Conservation (phyloP, 148 eudicot genomes). For the Salicornia ramosissima region DNA sequence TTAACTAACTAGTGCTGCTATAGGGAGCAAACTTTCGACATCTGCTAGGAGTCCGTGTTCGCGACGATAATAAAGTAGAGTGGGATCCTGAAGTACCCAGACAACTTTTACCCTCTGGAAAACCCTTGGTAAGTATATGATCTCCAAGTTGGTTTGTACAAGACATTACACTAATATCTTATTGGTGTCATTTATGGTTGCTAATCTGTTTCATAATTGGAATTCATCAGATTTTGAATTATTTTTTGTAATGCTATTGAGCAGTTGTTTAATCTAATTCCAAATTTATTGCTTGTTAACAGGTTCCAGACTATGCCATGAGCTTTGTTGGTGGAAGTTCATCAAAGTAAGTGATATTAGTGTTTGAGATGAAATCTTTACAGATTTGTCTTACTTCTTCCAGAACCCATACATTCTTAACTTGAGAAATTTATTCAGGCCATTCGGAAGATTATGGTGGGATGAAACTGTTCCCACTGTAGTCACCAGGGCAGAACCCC, state of each 20-base stretch:
- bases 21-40: slow-evolving; percentile 87
- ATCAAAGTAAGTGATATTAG: slow-evolving; percentile 47
- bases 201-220: neutral
- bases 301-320: slow-evolving; percentile 90
- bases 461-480: slow-evolving; percentile 84
- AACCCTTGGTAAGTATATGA: slow-evolving; percentile 55
- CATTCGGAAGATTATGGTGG: slow-evolving; percentile 87
- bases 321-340: slow-evolving; percentile 54
- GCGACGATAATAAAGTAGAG: slow-evolving; percentile 49
- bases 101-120: slow-evolving; percentile 47
- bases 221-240: neutral
- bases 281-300: slow-evolving; percentile 7
- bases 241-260: no score
- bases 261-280: neutral
- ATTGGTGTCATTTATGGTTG: neutral
- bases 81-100: slow-evolving; percentile 58
- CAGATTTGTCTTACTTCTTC: neutral
- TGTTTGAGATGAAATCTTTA: neutral
- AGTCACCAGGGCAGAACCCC: slow-evolving; percentile 85
- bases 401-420: neutral
- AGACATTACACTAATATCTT: neutral
- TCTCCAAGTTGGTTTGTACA: neutral
- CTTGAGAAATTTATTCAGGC: slow-evolving; percentile 35
- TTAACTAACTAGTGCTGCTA: neutral
- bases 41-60: slow-evolving; percentile 58